phyloP scores from a whole-genome alignment of 768 basidiomycete species.

The Boletus vinaceobasis region DNA sequence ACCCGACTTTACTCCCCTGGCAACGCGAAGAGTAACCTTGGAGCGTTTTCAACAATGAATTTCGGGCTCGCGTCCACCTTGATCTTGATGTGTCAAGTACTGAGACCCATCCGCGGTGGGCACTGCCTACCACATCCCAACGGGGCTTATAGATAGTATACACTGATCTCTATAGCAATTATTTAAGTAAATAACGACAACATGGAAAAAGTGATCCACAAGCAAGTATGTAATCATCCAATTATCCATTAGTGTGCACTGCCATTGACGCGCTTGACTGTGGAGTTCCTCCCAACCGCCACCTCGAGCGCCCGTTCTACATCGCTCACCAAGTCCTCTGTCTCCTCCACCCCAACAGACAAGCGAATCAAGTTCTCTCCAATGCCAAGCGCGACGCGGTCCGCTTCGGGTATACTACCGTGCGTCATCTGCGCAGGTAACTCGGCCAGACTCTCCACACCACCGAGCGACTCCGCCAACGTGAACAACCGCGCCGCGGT shows the following conservation, averaged over 20 bases:
- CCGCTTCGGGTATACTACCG: constrained; percentile 64
- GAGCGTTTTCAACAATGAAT: neutral
- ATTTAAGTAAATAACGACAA: too few relatives aligned
- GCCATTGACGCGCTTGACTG: constrained; percentile 1
- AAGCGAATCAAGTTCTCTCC: constrained; percentile 73
- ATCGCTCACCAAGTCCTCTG: constrained; percentile 63
- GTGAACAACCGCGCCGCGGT: constrained; percentile 63
- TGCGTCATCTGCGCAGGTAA: constrained; percentile 90
- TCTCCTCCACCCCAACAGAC: constrained; percentile 87
- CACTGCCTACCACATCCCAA: too few relatives aligned
- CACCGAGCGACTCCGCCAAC: constrained; percentile 87
- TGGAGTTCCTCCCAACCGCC: constrained; percentile 1
- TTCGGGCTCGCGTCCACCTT: neutral
- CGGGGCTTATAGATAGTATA: too few relatives aligned
- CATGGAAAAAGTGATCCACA: neutral
- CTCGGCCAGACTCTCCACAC: constrained; percentile 89
- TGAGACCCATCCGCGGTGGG: too few relatives aligned
- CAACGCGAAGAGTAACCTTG: neutral
- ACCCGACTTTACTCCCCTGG: too few relatives aligned
- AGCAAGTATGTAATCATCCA: neutral
- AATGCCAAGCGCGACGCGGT: constrained; percentile 71
- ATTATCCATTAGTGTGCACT: neutral
- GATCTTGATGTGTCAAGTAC: neutral
- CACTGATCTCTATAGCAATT: too few relatives aligned
- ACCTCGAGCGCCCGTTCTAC: constrained; percentile 27